phyloP scores from a whole-genome alignment of 192 early-diverging fungal species.

The Backusella macrospora region DNA sequence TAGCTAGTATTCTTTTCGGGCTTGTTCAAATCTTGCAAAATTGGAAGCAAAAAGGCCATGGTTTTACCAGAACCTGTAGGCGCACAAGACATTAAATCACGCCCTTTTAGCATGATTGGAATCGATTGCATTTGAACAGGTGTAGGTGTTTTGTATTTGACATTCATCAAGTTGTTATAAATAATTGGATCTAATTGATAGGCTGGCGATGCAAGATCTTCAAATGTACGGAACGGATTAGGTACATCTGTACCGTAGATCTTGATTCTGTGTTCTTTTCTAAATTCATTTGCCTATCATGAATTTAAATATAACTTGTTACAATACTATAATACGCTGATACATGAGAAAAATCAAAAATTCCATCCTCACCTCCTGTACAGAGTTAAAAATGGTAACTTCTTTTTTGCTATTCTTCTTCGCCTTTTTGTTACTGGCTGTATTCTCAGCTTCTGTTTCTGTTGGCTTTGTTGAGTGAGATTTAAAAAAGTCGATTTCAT shows the following conservation, averaged over 20 bases:
- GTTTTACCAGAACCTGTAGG: slow-evolving; percentile 99
- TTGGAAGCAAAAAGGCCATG: slow-evolving; percentile 89
- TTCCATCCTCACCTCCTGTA: slow-evolving; percentile 13
- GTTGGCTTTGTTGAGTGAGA: slow-evolving; percentile 32
- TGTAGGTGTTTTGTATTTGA: slow-evolving; percentile 63
- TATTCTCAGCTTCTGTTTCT: slow-evolving; percentile 32
- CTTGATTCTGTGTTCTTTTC: slow-evolving; percentile 78
- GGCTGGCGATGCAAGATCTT: slow-evolving; percentile 67
- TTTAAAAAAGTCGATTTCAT: slow-evolving; percentile 52
- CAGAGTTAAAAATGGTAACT: slow-evolving; percentile 16
- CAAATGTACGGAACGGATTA: slow-evolving; percentile 80
- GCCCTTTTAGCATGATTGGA: slow-evolving; percentile 78
- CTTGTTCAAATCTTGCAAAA: slow-evolving; percentile 81
- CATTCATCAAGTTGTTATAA: slow-evolving; percentile 66
- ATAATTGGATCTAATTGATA: slow-evolving; percentile 75
- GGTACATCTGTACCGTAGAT: slow-evolving; percentile 88
- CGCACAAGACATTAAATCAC: slow-evolving; percentile 94
- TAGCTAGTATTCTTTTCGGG: slow-evolving; percentile 77
- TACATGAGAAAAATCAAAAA: background rate
- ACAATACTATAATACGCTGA: background rate
- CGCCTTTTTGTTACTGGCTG: slow-evolving; percentile 29
- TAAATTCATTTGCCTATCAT: slow-evolving; percentile 59
- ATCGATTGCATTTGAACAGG: slow-evolving; percentile 48
- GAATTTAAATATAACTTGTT: background rate
- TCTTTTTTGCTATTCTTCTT: slow-evolving; percentile 5